Evolutionary conservation across 2,329 filamentous ascomycete genomes (phyloP), one percentile per base, ranked within the genome.

Genomic region (Fusarium odoratissimum): DNA sequence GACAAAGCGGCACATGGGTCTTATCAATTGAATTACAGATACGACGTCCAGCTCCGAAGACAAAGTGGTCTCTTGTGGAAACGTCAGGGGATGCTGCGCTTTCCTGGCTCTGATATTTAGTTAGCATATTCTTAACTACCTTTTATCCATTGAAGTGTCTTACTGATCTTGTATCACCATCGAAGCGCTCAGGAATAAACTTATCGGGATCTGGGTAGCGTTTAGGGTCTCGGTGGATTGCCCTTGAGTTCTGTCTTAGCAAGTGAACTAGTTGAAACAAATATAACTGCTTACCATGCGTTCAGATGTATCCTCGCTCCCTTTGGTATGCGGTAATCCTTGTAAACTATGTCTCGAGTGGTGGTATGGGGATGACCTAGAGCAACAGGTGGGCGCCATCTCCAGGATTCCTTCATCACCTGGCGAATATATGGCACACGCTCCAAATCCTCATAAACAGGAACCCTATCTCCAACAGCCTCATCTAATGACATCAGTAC

Each of bases 301-400:
- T 52, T 52, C n/a, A 52, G 14, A 25, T 52, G 48, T 52, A 52
- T 52, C 13, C 48, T 35, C 6, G 48, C 48, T 25, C 48, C 31
- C 31, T 52, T 37, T 21, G 48, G 23, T 21, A 37, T 37, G 17
- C 31, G 31, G 17, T 28, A 35, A 6, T 21, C 31, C n/a, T 52
- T 35, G 12, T 52, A 52, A 8, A 52, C 8, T 16, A 52, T 25
- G 14, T 52, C 48, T 25, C n/a, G 17, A 28, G 31, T 52, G 13
- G 48, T 52, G 17, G 48, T 52, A 35, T 52, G 48, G 9, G 48
- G 48, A 21, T 52, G 31, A 3, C 48, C 48, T 5, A 52, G 23
- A 10, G 48, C 48, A 23, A 52, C 48, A 25, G 48, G 48, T 8
- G 48, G 48, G 6, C 48, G 48, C 31, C 48, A 52, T 25, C 48